Conservation (phyloP, 257 asterid species). For the Leptodermis oblonga region DNA sequence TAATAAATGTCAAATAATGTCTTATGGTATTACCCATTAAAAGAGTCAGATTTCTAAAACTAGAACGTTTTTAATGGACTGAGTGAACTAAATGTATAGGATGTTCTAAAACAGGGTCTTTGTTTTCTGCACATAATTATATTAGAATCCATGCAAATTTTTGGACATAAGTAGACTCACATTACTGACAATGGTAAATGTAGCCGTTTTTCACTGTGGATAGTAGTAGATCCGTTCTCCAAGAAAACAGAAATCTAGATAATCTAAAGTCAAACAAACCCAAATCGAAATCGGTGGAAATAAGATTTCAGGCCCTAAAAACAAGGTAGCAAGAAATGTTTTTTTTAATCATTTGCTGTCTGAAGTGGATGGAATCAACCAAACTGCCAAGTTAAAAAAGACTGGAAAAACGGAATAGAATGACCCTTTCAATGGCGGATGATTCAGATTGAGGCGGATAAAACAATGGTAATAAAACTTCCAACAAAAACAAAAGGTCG, state of each 20-base stretch:
- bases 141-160: too few species aligned
- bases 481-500: slow-evolving; percentile 5
- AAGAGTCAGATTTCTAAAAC: too few species aligned
- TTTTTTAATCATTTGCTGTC: neutral
- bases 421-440: neutral
- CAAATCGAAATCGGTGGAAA: too few species aligned
- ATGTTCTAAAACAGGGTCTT: too few species aligned
- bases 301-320: too few species aligned
- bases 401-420: neutral
- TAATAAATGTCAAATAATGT: too few species aligned
- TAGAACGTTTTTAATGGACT: too few species aligned
- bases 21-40: too few species aligned
- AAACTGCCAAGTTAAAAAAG: neutral
- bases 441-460: neutral
- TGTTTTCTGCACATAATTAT: too few species aligned
- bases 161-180: neutral
- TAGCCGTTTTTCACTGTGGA: neutral
- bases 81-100: too few species aligned
- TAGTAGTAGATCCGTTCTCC: neutral
- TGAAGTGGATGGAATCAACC: too few species aligned
- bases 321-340: neutral
- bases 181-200: neutral
- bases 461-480: neutral
- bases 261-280: neutral
- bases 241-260: neutral